Percentiles rank a stretch among this genome's conserved stretches.
phyloP scores from a whole-genome alignment of 2,329 filamentous ascomycete genomes.

The Pseudocercospora fuligena region DNA sequence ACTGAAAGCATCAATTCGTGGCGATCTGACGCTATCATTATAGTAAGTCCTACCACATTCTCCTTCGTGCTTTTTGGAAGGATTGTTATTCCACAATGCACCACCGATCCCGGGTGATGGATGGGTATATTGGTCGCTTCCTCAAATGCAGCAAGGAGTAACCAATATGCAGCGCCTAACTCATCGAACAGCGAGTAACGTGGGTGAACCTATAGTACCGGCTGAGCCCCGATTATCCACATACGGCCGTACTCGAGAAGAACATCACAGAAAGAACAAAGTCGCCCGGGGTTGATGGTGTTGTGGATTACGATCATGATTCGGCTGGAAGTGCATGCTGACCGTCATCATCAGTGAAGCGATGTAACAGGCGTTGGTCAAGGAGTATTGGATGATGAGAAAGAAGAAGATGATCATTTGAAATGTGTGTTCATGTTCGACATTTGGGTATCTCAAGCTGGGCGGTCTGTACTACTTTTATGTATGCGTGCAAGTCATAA shows the following conservation, averaged over 20 bases:
- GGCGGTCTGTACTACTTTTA: slow-evolving; percentile 3
- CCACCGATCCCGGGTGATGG: background rate
- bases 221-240: background rate
- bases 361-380: slow-evolving; percentile 1
- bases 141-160: slow-evolving; percentile 1
- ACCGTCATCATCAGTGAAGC: background rate
- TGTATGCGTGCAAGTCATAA: slow-evolving; percentile 6
- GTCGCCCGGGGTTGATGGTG: background rate
- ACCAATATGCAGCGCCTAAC: slow-evolving; percentile 11
- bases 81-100: background rate
- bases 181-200: slow-evolving; percentile 14
- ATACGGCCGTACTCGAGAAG: background rate
- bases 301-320: background rate
- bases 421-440: background rate
- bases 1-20: slow-evolving; percentile 82
- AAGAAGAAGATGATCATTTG: background rate
- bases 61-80: background rate
- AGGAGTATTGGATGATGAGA: background rate
- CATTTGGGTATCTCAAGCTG: background rate
- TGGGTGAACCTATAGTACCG: slow-evolving; percentile 6
- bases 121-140: background rate
- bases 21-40: slow-evolving; percentile 78
- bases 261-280: background rate
- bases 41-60: slow-evolving; percentile 61
- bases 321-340: background rate